Evolutionary conservation across 768 basidiomycete species (phyloP), one percentile per base, ranked within the genome.

Genomic region (Fibroporia radiculosa): DNA sequence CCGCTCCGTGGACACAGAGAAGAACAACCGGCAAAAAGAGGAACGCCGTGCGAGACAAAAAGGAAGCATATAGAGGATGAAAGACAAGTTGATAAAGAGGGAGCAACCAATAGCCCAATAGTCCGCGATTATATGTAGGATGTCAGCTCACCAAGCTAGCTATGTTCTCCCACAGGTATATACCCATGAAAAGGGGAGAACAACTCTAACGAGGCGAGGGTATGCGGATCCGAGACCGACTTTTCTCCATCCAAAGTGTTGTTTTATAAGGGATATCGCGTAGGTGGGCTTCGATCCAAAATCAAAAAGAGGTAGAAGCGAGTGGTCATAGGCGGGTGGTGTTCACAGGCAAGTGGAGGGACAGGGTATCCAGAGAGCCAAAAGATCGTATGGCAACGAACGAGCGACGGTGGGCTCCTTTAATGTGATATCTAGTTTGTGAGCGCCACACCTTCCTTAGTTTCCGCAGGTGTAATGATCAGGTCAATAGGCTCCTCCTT

Each of bases 81-180:
- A 68, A 56, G 62, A 50, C 60, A 64, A 70, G 64, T 61, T 59
- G 69, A 73, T 73, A 74, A 74, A 71, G 64, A 73, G 64, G 62
- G 60, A 65, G 68, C 75, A 79, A 78, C 75, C 74, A 78, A 78
- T 69, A 78, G 74, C 78, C 75, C 74, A 75, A 74, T n/a, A 63
- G 54, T 53, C 56, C 55, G 55, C 52, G 48, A 53, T 52, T 52
- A 39, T 31, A 44, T 6, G 41, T 33, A 42, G 44, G 24, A 36
- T 36, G 44, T 45, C 34, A 27, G 34, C 44, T 13, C 23, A 26
- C 44, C 26, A 31, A 28, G 10, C 44, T 23, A 25, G 6, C 19
- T 6, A 18, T 23, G 7, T 13, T 36, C 10, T n/a, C 10, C 29
- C 10, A n/a, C 29, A 8, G 29, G 29, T 31, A 39, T 6, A 18